Evolutionary conservation across 257 asterid species (phyloP).

Genomic region (Paulownia fortunei): DNA sequence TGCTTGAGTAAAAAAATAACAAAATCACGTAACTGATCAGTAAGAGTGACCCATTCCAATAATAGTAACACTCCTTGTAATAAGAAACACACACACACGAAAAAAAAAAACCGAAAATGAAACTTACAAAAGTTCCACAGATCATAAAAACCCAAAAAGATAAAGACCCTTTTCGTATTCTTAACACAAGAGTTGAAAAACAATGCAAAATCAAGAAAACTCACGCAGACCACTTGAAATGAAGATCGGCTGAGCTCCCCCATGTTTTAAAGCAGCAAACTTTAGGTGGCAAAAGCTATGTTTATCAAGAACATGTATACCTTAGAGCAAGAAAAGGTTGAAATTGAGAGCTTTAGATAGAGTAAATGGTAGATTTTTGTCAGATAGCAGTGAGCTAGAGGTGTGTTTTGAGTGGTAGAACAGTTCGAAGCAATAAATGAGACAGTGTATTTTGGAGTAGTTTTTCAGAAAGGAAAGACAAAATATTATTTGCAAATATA

Average conservation of each 20-base stretch:
- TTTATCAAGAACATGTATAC: slow-evolving; percentile 19
- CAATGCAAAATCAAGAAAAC: slow-evolving; percentile 40
- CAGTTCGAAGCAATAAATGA: slow-evolving; percentile 60
- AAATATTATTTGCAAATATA: slow-evolving; percentile 22
- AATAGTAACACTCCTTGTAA: not conserved
- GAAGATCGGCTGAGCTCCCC: slow-evolving; percentile 37
- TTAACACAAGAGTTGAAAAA: slow-evolving; percentile 27
- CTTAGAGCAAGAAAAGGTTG: not conserved
- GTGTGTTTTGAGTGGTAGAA: slow-evolving; percentile 41
- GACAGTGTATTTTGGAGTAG: slow-evolving; percentile 44
- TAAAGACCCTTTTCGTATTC: slow-evolving; percentile 33
- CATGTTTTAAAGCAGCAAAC: slow-evolving; percentile 31
- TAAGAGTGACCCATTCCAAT: not conserved
- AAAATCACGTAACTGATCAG: slow-evolving; percentile 20
- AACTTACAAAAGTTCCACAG: not conserved
- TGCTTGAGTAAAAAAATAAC: not conserved
- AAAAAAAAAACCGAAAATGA: too few species aligned
- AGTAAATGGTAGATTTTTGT: slow-evolving; percentile 31
- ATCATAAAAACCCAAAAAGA: slow-evolving; percentile 17
- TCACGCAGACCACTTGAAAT: slow-evolving; percentile 44
- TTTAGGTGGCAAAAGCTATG: slow-evolving; percentile 21
- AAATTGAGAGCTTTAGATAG: slow-evolving; percentile 38
- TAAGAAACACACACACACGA: not conserved
- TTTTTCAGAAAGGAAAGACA: slow-evolving; percentile 34
- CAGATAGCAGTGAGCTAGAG: slow-evolving; percentile 26